These are phyloP conservation scores for Eucalyptus lansdowneana DNA, from an alignment of 345 rosid species.

Conservation along the genomic window DNA sequence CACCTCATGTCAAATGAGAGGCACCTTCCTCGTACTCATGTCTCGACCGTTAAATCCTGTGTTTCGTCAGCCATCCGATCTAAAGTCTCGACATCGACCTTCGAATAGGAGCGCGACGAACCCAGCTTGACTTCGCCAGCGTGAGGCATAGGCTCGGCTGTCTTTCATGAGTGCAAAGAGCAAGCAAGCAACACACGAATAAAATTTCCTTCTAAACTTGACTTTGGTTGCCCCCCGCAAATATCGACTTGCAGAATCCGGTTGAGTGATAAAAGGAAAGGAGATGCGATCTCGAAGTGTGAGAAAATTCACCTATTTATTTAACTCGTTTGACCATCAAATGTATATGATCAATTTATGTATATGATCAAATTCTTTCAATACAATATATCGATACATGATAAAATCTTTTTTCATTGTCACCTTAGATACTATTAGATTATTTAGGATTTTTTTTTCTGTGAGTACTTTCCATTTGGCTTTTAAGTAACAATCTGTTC, in stretches of 20 bases:
- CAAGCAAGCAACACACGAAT: not conserved
- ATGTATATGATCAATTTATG: not conserved
- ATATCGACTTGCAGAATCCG: too few species aligned
- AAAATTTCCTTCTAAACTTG: not conserved
- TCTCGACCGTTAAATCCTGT: not conserved
- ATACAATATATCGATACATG: accelerated
- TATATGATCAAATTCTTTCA: accelerated
- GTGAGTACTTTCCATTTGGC: too few species aligned
- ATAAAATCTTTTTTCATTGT: not conserved
- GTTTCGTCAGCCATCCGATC: not conserved
- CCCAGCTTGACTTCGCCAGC: accelerated
- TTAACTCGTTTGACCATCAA: not conserved
- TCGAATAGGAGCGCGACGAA: not conserved
- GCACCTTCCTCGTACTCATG: not conserved
- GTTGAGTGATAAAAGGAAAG: not conserved
- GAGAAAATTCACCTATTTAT: too few species aligned
- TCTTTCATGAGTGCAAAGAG: not conserved
- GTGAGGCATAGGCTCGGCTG: not conserved
- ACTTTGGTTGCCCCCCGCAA: not conserved
- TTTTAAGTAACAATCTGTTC: not conserved
- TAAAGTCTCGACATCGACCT: not conserved
- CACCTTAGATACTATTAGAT: too few species aligned
- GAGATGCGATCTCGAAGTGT: not conserved
- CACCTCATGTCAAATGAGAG: not conserved
- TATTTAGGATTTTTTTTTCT: too few species aligned